Evolutionary conservation across 148 eudicot species (phyloP).

Genomic region (Rhododendron henanense): DNA sequence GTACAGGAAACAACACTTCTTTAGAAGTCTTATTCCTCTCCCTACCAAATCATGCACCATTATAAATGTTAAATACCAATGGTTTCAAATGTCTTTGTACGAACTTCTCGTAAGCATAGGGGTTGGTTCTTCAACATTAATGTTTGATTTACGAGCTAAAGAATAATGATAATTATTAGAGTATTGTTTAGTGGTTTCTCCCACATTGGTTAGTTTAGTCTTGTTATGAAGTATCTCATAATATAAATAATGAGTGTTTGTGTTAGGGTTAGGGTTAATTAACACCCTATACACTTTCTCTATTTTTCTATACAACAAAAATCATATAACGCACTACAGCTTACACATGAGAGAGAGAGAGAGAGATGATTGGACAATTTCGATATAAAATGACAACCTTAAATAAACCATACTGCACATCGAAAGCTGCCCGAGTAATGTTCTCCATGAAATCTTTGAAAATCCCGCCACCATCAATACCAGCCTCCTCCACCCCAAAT

Average conservation of each 20-base stretch:
- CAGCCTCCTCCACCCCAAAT: constrained; percentile 98
- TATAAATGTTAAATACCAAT: background rate
- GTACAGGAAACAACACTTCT: background rate
- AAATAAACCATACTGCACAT: constrained; percentile 91
- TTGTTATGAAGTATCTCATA: too few species aligned
- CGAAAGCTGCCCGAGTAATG: constrained; percentile 90
- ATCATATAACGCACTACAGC: background rate
- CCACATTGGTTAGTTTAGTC: too few species aligned
- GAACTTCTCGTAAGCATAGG: background rate
- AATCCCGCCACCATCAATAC: constrained; percentile 98
- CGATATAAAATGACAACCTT: constrained; percentile 51
- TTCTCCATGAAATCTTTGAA: constrained; percentile 99
- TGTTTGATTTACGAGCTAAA: background rate
- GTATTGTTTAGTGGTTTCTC: too few species aligned
- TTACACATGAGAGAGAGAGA: background rate
- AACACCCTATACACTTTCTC: too few species aligned
- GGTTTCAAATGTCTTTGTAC: background rate
- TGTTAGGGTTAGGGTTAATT: too few species aligned
- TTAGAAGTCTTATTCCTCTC: background rate
- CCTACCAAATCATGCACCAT: background rate
- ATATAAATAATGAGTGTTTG: too few species aligned
- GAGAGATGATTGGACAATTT: background rate
- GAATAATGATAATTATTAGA: background rate
- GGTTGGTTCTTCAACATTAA: background rate
- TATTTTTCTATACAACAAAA: background rate